Percentiles rank a stretch among this genome's conserved stretches.
Conservation (phyloP, 2,329 filamentous ascomycete species). For the Exophiala calicioides region DNA sequence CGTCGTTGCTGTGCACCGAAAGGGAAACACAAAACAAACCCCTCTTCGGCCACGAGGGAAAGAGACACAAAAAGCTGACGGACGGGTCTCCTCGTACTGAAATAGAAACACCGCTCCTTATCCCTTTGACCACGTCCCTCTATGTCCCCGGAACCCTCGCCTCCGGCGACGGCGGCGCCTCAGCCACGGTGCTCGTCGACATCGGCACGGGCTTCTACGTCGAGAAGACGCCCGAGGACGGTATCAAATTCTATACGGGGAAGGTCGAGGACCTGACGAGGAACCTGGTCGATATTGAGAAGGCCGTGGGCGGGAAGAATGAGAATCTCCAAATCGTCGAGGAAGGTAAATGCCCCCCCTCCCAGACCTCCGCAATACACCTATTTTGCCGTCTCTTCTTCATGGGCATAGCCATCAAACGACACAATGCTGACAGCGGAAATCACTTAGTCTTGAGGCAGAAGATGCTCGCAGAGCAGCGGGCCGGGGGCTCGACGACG, state of each 20-base stretch:
- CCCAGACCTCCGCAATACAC: background rate
- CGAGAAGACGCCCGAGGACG: conserved; percentile 72
- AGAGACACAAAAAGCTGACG: too few relatives aligned
- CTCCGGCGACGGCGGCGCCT: conserved; percentile 51
- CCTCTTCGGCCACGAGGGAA: background rate
- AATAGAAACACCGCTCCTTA: conserved; percentile 64
- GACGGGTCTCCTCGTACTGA: too few relatives aligned
- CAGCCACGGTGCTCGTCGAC: conserved; percentile 79
- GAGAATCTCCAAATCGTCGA: conserved; percentile 83
- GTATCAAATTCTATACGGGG: conserved; percentile 65
- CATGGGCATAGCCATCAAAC: too few relatives aligned
- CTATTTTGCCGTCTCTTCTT: background rate
- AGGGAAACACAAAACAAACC: background rate
- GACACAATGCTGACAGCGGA: too few relatives aligned
- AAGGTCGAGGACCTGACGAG: conserved; percentile 67
- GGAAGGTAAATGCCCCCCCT: conserved; percentile 64
- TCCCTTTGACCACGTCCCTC: conserved; percentile 91
- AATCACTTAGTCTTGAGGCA: conserved; percentile 55
- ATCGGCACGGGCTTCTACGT: conserved; percentile 93
- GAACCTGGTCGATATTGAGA: conserved; percentile 68
- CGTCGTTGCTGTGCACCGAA: background rate
- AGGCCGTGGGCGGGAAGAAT: conserved; percentile 72
- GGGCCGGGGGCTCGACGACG: conserved; percentile 9
- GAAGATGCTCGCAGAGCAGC: conserved; percentile 52
- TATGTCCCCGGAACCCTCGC: conserved; percentile 85